Evolutionary conservation across 192 early-diverging fungal species (phyloP).

Genomic region (Kickxella alabastrina): DNA sequence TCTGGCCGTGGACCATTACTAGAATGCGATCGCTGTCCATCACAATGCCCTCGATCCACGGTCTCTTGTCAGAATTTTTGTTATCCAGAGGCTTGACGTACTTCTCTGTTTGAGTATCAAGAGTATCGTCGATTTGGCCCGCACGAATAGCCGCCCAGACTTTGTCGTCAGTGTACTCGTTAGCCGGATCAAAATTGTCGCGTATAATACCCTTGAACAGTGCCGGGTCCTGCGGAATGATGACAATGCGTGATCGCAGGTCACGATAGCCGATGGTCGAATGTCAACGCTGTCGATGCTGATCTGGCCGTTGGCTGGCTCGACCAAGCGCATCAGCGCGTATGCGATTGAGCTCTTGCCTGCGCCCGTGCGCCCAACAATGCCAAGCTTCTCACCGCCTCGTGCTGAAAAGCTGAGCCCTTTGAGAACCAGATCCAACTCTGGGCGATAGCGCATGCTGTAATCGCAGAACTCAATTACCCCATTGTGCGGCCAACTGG

Average conservation of each 20-base stretch:
- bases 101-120: constrained; percentile 5
- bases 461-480: constrained; percentile 68
- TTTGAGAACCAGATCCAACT: constrained; percentile 70
- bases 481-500: constrained; percentile 68
- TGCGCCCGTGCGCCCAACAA: constrained; percentile 57
- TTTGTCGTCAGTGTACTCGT: constrained; percentile 44
- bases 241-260: constrained; percentile 58
- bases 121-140: constrained; percentile 8
- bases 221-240: constrained; percentile 84
- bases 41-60: constrained; percentile 53
- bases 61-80: constrained; percentile 49
- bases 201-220: constrained; percentile 59
- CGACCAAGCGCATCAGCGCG: constrained; percentile 62
- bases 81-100: constrained; percentile 51
- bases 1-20: too few relatives aligned
- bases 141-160: constrained; percentile 56
- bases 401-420: constrained; percentile 27
- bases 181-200: constrained; percentile 52
- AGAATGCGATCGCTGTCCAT: too few relatives aligned
- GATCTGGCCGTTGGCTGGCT: constrained; percentile 58
- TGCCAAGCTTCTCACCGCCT: constrained; percentile 17
- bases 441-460: constrained; percentile 74
- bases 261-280: constrained; percentile 42
- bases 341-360: constrained; percentile 60
- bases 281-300: constrained; percentile 60